Conservation (phyloP, 768 basidiomycete genomes). For the Boletellus ananas region DNA sequence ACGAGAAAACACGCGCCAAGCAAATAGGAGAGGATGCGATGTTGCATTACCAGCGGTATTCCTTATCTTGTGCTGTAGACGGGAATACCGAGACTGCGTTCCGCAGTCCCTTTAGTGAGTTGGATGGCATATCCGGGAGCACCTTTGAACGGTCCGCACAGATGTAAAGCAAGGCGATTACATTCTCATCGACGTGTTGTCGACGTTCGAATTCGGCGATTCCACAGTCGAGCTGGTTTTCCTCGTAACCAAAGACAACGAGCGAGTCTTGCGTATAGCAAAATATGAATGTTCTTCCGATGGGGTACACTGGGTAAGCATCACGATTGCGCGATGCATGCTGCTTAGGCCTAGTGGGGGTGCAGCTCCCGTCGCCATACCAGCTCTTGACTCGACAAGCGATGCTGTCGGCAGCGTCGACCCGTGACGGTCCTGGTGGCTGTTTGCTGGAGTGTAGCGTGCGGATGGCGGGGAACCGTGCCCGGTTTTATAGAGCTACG, state of each 20-base stretch:
- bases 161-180: constrained; percentile 34
- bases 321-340: neutral
- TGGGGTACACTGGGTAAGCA: constrained; percentile 32
- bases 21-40: constrained; percentile 34
- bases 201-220: constrained; percentile 17
- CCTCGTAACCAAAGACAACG: constrained; percentile 35
- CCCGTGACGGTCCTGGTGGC: neutral
- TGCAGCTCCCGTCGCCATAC: constrained; percentile 16
- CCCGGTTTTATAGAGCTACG: constrained; percentile 30
- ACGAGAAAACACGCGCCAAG: constrained; percentile 36
- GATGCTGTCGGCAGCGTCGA: neutral
- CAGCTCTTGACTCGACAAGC: constrained; percentile 8
- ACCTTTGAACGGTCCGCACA: constrained; percentile 16
- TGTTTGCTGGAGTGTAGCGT: constrained; percentile 27
- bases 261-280: constrained; percentile 27
- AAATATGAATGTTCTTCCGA: constrained; percentile 31
- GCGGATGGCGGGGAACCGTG: constrained; percentile 13
- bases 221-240: constrained; percentile 31
- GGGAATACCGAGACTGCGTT: constrained; percentile 47
- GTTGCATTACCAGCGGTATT: constrained; percentile 39
- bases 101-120: constrained; percentile 44
- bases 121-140: constrained; percentile 2
- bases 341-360: neutral
- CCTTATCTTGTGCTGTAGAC: constrained; percentile 57
- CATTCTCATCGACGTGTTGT: constrained; percentile 37